Evolutionary conservation across 441 rosid species (phyloP).

Genomic region (Arabidopsis lyrata): DNA sequence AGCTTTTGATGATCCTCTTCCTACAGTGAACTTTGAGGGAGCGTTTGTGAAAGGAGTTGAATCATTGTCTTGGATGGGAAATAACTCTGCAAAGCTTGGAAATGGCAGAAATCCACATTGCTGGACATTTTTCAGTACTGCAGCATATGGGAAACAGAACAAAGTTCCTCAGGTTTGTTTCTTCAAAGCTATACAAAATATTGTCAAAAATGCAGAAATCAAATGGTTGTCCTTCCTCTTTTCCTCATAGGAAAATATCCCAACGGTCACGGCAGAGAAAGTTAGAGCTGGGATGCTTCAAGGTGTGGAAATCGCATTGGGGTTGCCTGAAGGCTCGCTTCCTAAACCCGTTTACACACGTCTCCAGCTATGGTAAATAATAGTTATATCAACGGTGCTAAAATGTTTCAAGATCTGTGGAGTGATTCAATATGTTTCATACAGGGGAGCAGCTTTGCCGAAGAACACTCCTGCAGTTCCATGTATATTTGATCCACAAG

Average conservation of each 20-base stretch:
- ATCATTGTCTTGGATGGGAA: conserved; percentile 93
- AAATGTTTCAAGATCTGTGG: conserved; percentile 11
- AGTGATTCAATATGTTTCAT: conserved; percentile 19
- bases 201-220: conserved; percentile 10
- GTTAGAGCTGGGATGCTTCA: conserved; percentile 76
- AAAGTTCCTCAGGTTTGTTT: conserved; percentile 90
- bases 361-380: conserved; percentile 78
- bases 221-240: neutral
- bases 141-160: conserved; percentile 78
- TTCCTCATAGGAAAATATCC: conserved; percentile 72
- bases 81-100: conserved; percentile 75
- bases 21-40: conserved; percentile 72
- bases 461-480: conserved; percentile 72
- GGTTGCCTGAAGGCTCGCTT: conserved; percentile 71
- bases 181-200: conserved; percentile 12
- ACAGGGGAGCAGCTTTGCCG: conserved; percentile 96
- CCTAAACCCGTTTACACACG: conserved; percentile 62
- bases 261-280: conserved; percentile 74
- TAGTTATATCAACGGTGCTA: neutral
- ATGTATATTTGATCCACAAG: conserved; percentile 84
- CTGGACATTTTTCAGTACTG: conserved; percentile 92
- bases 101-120: conserved; percentile 59
- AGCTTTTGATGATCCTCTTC: conserved; percentile 87
- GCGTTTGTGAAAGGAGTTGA: conserved; percentile 88
- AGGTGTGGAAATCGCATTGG: conserved; percentile 82